A percentile compares a stretch with the other conserved stretches of the same genome.
Conservation (phyloP, 192 early-diverging fungal genomes). For the Coemansia sp. region DNA sequence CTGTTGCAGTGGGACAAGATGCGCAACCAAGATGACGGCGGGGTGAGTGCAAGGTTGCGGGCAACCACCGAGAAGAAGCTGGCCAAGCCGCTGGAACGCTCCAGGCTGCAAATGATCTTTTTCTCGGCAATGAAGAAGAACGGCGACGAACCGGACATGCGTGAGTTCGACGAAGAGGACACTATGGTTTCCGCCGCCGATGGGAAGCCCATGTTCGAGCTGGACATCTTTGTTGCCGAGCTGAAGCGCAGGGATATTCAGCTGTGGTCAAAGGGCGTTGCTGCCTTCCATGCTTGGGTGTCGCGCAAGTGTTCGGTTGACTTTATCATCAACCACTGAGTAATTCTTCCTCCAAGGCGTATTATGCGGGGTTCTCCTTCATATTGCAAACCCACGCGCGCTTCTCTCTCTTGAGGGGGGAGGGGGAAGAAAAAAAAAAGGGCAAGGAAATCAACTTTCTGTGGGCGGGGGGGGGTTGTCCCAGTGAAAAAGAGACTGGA, state of each 20-base stretch:
- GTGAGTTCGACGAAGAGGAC: slow-evolving; percentile 1
- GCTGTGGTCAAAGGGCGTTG: slow-evolving; percentile 32
- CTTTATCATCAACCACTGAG: slow-evolving; percentile 43
- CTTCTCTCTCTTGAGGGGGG: too few relatives aligned
- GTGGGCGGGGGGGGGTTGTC: too few relatives aligned
- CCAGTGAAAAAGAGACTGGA: too few relatives aligned
- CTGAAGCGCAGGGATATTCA: slow-evolving; percentile 37
- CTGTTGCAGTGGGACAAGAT: slow-evolving; percentile 49
- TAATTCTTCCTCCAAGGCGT: not conserved
- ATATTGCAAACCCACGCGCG: too few relatives aligned
- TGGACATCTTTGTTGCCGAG: slow-evolving; percentile 52
- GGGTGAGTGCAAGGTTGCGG: slow-evolving; percentile 16
- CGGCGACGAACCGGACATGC: not conserved
- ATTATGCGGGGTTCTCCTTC: not conserved
- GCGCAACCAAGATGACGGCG: not conserved
- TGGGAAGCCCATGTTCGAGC: slow-evolving; percentile 43
- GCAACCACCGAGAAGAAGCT: slow-evolving; percentile 45
- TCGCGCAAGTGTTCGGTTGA: slow-evolving; percentile 49
- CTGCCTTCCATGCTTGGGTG: slow-evolving; percentile 40
- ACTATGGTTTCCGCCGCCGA: not conserved
- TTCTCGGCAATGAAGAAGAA: slow-evolving; percentile 7
- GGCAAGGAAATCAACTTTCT: too few relatives aligned
- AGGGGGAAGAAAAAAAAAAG: too few relatives aligned
- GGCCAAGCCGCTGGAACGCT: slow-evolving; percentile 40
- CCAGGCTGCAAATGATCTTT: slow-evolving; percentile 42